Percentiles rank a stretch among this genome's conserved stretches.
These are phyloP conservation scores for Phytopythium montanum DNA, from an alignment of 352 stramenopile genomes.

Conservation along the genomic window DNA sequence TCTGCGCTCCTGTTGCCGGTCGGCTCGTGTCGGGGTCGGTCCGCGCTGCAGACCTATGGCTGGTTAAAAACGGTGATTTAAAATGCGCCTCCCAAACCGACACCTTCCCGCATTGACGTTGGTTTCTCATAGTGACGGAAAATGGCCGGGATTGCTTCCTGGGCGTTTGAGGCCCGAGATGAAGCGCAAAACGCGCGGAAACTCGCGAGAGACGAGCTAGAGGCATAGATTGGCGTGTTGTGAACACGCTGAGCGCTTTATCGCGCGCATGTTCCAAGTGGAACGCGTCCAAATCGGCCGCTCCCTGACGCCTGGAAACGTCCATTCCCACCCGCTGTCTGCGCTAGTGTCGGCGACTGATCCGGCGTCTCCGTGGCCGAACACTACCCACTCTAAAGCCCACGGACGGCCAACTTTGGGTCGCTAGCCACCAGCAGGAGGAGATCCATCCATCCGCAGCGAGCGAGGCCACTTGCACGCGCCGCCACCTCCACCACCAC, in stretches of 20 bases:
- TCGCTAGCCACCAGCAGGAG: not conserved
- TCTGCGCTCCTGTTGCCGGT: not conserved
- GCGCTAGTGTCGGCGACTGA: not conserved
- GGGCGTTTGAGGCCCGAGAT: too few relatives aligned
- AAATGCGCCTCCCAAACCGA: not conserved
- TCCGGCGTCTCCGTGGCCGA: not conserved
- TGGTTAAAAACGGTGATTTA: conserved; percentile 1
- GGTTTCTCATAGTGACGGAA: conserved; percentile 4
- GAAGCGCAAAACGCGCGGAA: not conserved
- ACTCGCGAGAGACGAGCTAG: too few relatives aligned
- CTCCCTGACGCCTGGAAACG: not conserved
- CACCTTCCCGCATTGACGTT: not conserved
- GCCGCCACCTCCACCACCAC: not conserved
- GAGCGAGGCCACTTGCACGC: not conserved
- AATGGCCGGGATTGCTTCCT: not conserved
- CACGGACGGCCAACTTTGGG: not conserved
- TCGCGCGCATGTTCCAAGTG: not conserved
- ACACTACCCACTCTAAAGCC: not conserved
- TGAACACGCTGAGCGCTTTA: not conserved
- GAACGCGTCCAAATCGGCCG: not conserved
- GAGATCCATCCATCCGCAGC: not conserved
- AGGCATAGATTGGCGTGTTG: not conserved
- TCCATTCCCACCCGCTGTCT: not conserved
- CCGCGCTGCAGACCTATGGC: not conserved
- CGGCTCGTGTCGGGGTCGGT: not conserved